Conservation (phyloP, 352 stramenopile genomes). For the Pythium brassicae region DNA sequence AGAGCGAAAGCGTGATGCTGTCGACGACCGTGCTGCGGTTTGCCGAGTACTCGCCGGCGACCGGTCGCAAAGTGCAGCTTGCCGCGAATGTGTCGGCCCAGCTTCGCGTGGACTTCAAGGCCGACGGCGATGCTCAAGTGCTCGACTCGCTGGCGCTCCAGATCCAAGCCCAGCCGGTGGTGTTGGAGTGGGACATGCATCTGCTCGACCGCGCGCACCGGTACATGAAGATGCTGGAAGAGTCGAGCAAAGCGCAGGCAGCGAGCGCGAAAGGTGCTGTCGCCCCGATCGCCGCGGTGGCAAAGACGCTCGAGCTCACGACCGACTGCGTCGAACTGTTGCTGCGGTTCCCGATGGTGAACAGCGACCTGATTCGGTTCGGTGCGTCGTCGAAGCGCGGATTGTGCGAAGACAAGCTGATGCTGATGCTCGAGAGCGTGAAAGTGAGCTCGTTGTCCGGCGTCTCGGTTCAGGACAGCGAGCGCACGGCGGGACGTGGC, state of each 20-base stretch:
- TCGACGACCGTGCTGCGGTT: constrained; percentile 60
- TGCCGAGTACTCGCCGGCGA: constrained; percentile 51
- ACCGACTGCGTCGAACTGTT: constrained; percentile 71
- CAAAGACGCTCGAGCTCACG: constrained; percentile 62
- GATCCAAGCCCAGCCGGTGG: constrained; percentile 66
- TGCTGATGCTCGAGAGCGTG: constrained; percentile 63
- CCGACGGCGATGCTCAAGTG: constrained; percentile 19
- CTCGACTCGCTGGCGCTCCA: constrained; percentile 49
- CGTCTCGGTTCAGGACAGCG: constrained; percentile 3
- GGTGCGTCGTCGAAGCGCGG: constrained; percentile 71
- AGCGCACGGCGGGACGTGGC: constrained; percentile 4
- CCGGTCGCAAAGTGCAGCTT: constrained; percentile 53
- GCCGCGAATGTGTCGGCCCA: constrained; percentile 65
- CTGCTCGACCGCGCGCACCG: constrained; percentile 73
- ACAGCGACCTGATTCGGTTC: constrained; percentile 79
- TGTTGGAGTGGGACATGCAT: constrained; percentile 87
- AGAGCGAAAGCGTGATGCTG: constrained; percentile 57
- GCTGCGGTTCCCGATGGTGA: constrained; percentile 82
- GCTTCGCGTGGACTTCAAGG: constrained; percentile 55
- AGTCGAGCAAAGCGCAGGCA: constrained; percentile 25
- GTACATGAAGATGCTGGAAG: constrained; percentile 69
- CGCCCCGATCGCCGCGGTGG: constrained; percentile 17
- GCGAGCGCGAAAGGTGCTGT: neutral
- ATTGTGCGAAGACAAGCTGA: constrained; percentile 76
- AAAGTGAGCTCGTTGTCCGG: constrained; percentile 30